A percentile compares a stretch with the other conserved stretches of the same genome.
phyloP scores from a whole-genome alignment of 2,329 filamentous ascomycete genomes.

The Pezizomycotina sp. region DNA sequence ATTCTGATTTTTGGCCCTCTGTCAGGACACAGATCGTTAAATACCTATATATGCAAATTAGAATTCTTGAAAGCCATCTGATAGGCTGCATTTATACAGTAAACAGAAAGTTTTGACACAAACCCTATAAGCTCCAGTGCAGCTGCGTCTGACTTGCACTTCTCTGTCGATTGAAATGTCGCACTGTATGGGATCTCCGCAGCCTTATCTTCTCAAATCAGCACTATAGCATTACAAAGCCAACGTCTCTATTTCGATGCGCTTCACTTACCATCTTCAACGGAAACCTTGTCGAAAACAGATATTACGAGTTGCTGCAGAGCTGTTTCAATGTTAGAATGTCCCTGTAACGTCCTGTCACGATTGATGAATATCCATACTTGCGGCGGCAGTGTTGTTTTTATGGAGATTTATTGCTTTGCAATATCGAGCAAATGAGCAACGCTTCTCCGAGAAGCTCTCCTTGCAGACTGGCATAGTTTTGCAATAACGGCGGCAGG shows the following conservation, averaged over 20 bases:
- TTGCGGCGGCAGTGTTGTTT: conserved; percentile 91
- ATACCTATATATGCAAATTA: conserved; percentile 38
- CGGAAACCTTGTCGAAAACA: conserved; percentile 78
- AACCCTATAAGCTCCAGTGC: conserved; percentile 70
- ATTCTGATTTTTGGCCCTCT: conserved; percentile 67
- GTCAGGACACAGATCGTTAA: conserved; percentile 85
- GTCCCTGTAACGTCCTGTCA: neutral
- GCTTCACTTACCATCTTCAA: conserved; percentile 51
- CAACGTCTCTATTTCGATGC: neutral
- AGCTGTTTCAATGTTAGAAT: conserved; percentile 28
- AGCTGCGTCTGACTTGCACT: too few species aligned
- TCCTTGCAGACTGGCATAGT: conserved; percentile 72
- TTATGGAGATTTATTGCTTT: conserved; percentile 91
- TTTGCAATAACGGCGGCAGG: conserved; percentile 73
- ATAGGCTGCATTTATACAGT: neutral
- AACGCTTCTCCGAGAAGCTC: conserved; percentile 66
- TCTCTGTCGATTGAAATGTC: conserved; percentile 52
- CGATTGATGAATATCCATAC: conserved; percentile 14
- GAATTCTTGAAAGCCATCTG: neutral
- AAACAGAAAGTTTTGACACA: conserved; percentile 17
- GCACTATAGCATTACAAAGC: conserved; percentile 10
- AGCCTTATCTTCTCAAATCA: conserved; percentile 26
- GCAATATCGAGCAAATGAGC: conserved; percentile 80
- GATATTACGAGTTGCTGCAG: conserved; percentile 83
- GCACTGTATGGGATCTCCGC: conserved; percentile 40